A percentile compares a stretch with the other conserved stretches of the same genome.
Conservation (phyloP, 176 grass and related monocot genomes). For the Metroxylon sagu region DNA sequence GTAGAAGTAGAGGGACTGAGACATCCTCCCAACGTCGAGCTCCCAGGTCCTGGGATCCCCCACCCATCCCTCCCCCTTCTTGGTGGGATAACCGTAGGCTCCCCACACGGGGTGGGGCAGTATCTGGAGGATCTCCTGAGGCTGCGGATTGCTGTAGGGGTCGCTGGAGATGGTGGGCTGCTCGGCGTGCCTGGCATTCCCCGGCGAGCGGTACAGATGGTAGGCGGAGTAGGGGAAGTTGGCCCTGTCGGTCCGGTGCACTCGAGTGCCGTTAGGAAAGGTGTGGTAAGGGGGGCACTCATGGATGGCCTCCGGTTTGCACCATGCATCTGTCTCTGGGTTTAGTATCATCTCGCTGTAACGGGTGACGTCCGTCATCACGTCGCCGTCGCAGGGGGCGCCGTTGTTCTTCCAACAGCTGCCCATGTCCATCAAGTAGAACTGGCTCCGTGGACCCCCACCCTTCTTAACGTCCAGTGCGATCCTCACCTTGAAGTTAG, state of each 20-base stretch:
- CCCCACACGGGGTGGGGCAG: conserved; percentile 74
- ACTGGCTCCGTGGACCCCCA: conserved; percentile 62
- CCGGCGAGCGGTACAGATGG: conserved; percentile 83
- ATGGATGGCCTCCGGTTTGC: conserved; percentile 25
- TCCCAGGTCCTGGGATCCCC: conserved; percentile 70
- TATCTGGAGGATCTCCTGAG: conserved; percentile 90
- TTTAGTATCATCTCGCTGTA: conserved; percentile 99
- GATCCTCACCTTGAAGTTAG: conserved; percentile 72
- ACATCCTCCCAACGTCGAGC: conserved; percentile 70
- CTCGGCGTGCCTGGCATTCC: conserved; percentile 62
- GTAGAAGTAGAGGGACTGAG: conserved; percentile 72
- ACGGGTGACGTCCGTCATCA: conserved; percentile 59
- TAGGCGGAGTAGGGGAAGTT: conserved; percentile 71
- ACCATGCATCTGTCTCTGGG: conserved; percentile 56
- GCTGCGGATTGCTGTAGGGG: conserved; percentile 88
- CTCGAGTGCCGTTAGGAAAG: conserved; percentile 63
- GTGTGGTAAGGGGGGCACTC: conserved; percentile 89
- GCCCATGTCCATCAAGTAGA: conserved; percentile 94
- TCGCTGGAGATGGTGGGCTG: conserved; percentile 71
- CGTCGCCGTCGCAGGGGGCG: conserved; percentile 55
- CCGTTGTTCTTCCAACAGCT: conserved; percentile 97
- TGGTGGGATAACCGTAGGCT: conserved; percentile 68
- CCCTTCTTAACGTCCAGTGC: conserved; percentile 60
- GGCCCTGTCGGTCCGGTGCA: conserved; percentile 42
- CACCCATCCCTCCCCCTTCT: conserved; percentile 62